Base-by-base conservation (phyloP, 2,329 filamentous ascomycete species). In the Aspergillus ibericus region DNA sequence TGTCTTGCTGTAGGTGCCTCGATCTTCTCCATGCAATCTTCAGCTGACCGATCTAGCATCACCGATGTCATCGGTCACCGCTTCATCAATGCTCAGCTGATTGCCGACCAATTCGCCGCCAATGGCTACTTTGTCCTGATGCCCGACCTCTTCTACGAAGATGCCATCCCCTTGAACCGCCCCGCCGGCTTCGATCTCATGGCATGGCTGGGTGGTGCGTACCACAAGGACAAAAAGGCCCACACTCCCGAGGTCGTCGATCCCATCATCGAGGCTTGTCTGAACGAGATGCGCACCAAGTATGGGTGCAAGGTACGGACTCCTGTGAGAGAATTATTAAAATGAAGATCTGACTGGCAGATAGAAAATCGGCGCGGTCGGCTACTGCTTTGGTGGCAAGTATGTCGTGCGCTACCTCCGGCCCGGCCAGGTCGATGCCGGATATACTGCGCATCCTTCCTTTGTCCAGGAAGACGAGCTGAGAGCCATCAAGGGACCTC, bases 81-180 rank as follows among this genome's bases (percentile, higher is more conserved):
- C 36, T 81, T 82, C 68, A 75, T 76, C 70, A 84, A 87, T 72
- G 78, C 78, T 65, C 74, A 85, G 71, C 76, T 87, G 63, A 83
- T 90, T 63, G 88, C 88, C 55, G 88, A 91, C 78, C 84, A 89
- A 67, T 88, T 83, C 71, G 88, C 89, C 47, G 84, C 83, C 59
- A 87, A 88, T 69, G 88, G 87, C 62, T 90, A 89, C 75, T 78
- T 85, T 55, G 82, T 83, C 53, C 75, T 89, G 20, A 82, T 91
- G 64, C 82, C 87, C n/a, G 88, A 91, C 71, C 74, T 88, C 49
- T 89, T 90, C 79, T 80, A 87, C 63, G 86, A 85, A 57, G 86
- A 90, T 70, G 71, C 83, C 4, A 70, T 88, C 22, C 67, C 77
- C 0, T 66, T 88, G 59, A 83, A 88, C 72, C 77, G 76, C 38